phyloP scores from a whole-genome alignment of 2,329 filamentous ascomycete species.

The Westerdykella aurantiaca region DNA sequence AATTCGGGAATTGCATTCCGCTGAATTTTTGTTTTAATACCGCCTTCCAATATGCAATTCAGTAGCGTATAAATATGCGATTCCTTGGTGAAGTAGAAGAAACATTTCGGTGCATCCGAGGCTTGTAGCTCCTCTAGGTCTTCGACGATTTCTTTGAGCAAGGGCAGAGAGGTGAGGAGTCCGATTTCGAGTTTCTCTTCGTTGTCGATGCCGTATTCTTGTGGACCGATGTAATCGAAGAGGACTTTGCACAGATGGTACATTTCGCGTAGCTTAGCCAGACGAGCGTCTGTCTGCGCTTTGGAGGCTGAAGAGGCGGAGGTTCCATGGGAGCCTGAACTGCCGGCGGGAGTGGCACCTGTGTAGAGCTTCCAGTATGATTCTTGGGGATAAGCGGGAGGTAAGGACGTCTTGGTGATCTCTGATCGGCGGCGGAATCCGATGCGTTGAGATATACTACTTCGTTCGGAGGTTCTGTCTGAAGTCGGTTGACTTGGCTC shows the following conservation, averaged over 20 bases:
- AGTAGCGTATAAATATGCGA: constrained; percentile 97
- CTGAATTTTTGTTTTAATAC: constrained; percentile 93
- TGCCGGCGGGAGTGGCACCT: constrained; percentile 52
- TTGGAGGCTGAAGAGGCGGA: constrained; percentile 46
- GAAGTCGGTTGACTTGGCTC: constrained; percentile 31
- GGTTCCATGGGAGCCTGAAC: neutral
- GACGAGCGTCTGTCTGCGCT: constrained; percentile 73
- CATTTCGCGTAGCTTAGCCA: constrained; percentile 84
- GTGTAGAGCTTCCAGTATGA: constrained; percentile 88
- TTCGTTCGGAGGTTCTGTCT: constrained; percentile 31
- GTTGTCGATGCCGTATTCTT: constrained; percentile 95
- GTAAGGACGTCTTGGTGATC: constrained; percentile 17
- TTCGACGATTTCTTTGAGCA: constrained; percentile 93
- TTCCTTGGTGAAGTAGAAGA: constrained; percentile 99
- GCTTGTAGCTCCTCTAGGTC: constrained; percentile 97
- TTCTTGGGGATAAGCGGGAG: constrained; percentile 41
- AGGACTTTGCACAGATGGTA: constrained; percentile 91
- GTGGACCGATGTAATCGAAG: constrained; percentile 97
- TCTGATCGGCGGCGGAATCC: constrained; percentile 51
- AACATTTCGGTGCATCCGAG: constrained; percentile 86
- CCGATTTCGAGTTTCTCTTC: constrained; percentile 98
- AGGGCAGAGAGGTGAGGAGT: constrained; percentile 81
- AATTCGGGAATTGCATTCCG: constrained; percentile 93
- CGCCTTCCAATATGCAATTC: constrained; percentile 96
- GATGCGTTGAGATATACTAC: constrained; percentile 43